phyloP scores from a whole-genome alignment of 441 rosid genomes.

The Syzygium syzygioides region DNA sequence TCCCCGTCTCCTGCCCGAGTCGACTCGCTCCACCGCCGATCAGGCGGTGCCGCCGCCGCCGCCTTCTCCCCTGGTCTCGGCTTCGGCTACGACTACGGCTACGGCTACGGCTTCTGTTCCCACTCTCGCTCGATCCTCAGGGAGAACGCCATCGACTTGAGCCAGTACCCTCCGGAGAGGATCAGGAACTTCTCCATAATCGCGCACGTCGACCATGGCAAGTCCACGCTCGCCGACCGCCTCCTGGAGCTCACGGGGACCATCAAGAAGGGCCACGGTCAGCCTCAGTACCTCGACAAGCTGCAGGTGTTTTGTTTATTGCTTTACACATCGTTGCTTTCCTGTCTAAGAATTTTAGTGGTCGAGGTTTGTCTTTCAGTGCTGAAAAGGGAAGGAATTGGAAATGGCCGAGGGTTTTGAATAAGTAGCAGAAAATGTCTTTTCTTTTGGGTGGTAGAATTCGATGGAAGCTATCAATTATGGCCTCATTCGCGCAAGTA shows the following conservation, averaged over 20 bases:
- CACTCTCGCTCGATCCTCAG: neutral
- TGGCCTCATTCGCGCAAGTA: neutral
- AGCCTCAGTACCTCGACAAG: constrained; percentile 96
- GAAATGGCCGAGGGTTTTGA: neutral
- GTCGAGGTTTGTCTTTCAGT: neutral
- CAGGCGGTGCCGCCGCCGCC: neutral
- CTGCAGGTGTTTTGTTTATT: constrained; percentile 48
- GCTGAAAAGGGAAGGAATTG: neutral
- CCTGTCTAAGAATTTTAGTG: neutral
- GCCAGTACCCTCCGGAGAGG: constrained; percentile 61
- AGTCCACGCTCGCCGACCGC: constrained; percentile 96
- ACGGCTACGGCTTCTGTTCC: neutral
- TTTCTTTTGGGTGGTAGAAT: neutral
- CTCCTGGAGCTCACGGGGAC: constrained; percentile 97
- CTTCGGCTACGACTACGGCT: neutral
- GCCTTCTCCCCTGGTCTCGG: neutral
- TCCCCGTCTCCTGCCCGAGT: neutral
- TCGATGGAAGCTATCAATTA: neutral
- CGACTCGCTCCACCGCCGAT: neutral
- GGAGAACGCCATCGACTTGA: constrained; percentile 44
- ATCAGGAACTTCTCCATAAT: constrained; percentile 93
- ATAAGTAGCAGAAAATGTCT: neutral
- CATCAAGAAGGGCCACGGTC: constrained; percentile 87
- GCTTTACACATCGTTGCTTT: neutral
- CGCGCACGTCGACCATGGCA: constrained; percentile 95